Percentiles rank a stretch among this genome's conserved stretches.
These are phyloP conservation scores for Phialophora macrospora DNA, from an alignment of 2,329 filamentous ascomycete genomes.

Conservation along the genomic window DNA sequence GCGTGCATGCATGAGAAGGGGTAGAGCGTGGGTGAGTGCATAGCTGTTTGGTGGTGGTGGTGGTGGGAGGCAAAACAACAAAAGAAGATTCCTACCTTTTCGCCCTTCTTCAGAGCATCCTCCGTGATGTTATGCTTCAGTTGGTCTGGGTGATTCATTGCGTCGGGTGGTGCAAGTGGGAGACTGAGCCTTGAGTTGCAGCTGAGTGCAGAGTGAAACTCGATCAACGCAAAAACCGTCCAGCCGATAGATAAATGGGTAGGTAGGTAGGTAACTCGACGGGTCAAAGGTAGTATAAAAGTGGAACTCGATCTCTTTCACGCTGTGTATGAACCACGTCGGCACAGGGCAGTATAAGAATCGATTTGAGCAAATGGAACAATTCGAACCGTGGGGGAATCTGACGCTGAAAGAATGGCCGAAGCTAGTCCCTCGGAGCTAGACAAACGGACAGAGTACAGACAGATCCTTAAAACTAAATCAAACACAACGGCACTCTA, in stretches of 20 bases:
- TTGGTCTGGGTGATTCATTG: conserved; percentile 33
- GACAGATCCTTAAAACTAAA: no score
- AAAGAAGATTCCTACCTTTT: conserved; percentile 16
- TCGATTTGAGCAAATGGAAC: background rate
- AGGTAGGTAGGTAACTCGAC: background rate
- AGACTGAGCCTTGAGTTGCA: background rate
- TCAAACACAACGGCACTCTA: no score
- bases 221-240: no score
- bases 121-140: conserved; percentile 39
- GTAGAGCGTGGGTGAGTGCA: no score
- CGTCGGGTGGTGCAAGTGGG: conserved; percentile 5
- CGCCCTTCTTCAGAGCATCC: conserved; percentile 31
- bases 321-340: no score
- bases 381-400: background rate
- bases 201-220: no score
- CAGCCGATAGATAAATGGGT: no score
- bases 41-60: background rate
- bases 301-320: no score
- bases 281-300: background rate
- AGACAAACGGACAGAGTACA: no score
- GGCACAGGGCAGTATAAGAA: background rate
- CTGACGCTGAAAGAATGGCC: no score
- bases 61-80: background rate
- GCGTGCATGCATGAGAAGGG: no score
- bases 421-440: no score